These are phyloP conservation scores for Yamadazyma mexicana DNA, from an alignment of 1,139 yeast genomes.

Conservation along the genomic window DNA sequence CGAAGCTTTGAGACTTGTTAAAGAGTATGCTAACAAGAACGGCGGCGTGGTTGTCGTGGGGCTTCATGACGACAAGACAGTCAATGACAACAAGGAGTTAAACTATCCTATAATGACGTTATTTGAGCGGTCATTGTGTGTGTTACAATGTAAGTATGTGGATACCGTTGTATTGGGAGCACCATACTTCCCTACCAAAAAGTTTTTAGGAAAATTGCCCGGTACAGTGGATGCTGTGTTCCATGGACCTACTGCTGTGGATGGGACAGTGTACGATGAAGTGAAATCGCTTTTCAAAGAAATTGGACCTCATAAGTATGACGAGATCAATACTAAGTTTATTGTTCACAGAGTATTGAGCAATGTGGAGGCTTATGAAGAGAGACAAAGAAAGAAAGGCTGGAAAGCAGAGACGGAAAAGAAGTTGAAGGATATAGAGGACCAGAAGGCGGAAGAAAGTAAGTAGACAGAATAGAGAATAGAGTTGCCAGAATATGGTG, in stretches of 20 bases:
- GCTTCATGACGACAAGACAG: slow-evolving; percentile 60
- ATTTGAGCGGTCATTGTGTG: slow-evolving; percentile 83
- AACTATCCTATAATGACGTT: slow-evolving; percentile 86
- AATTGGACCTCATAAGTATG: slow-evolving; percentile 57
- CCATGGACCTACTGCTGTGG: slow-evolving; percentile 61
- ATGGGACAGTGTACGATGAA: slow-evolving; percentile 43
- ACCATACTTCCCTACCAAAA: slow-evolving; percentile 51
- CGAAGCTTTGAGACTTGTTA: slow-evolving; percentile 55
- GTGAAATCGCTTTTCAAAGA: slow-evolving; percentile 36
- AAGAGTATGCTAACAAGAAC: slow-evolving; percentile 35
- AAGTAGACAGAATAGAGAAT: slow-evolving; percentile 9
- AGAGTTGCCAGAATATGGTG: background rate
- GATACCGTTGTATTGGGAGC: slow-evolving; percentile 75
- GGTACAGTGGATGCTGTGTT: slow-evolving; percentile 47
- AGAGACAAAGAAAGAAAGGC: slow-evolving; percentile 75
- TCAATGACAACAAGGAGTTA: slow-evolving; percentile 60
- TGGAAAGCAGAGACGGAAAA: slow-evolving; percentile 57
- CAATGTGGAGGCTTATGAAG: slow-evolving; percentile 69
- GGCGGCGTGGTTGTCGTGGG: slow-evolving; percentile 64
- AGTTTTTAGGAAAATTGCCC: slow-evolving; percentile 39
- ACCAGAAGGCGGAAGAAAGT: slow-evolving; percentile 14
- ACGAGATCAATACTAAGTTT: slow-evolving; percentile 58
- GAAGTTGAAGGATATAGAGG: slow-evolving; percentile 24
- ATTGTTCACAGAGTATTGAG: slow-evolving; percentile 69
- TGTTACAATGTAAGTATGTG: slow-evolving; percentile 81